These are phyloP conservation scores for Antitrichia curtipendula DNA, from an alignment of 225 moss, liverwort and hornwort genomes.

Conservation along the genomic window DNA sequence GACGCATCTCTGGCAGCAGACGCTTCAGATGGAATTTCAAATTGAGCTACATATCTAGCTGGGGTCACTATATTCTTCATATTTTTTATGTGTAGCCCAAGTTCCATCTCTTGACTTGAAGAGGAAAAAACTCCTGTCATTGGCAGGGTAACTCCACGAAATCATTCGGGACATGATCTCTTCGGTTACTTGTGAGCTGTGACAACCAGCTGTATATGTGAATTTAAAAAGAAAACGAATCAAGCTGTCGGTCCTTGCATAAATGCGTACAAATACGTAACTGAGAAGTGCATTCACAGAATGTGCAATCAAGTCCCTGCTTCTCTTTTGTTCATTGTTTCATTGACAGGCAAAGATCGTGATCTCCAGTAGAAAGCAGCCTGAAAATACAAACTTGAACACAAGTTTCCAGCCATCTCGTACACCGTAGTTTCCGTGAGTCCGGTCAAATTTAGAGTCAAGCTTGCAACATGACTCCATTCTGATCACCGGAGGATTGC, in stretches of 20 bases:
- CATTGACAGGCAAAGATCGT: background rate
- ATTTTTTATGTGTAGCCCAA: background rate
- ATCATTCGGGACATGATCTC: background rate
- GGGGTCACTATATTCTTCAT: background rate
- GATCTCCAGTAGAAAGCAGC: background rate
- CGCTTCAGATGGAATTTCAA: background rate
- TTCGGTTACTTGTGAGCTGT: background rate
- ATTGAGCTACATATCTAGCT: background rate
- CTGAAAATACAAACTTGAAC: background rate
- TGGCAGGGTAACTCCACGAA: background rate
- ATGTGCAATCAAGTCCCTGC: background rate
- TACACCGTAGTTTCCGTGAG: background rate
- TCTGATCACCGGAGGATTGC: background rate
- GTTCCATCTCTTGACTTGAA: background rate
- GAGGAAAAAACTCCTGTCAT: background rate
- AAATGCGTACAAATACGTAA: background rate
- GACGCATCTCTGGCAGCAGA: background rate
- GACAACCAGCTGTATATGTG: background rate
- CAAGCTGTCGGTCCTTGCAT: background rate
- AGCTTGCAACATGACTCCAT: background rate
- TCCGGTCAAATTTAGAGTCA: background rate
- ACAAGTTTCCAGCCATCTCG: background rate
- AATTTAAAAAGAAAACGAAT: background rate
- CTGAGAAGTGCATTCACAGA: background rate
- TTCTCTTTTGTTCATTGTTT: background rate